These are phyloP conservation scores for Pleurotus salmoneostramineus DNA, from an alignment of 768 basidiomycete genomes.

Conservation along the genomic window DNA sequence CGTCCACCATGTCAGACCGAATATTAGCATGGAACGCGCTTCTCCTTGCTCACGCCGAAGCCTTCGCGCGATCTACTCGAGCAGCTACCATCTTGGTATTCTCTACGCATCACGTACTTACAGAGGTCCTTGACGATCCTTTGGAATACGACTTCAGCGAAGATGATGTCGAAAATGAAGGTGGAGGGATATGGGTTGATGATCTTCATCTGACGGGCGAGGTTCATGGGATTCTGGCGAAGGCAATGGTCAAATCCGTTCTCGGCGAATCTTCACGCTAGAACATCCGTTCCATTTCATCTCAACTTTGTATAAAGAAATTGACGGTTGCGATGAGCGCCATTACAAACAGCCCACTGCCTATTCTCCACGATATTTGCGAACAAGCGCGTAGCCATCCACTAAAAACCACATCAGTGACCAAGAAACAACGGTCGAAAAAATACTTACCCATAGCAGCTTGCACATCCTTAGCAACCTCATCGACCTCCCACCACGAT, in stretches of 20 bases:
- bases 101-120: conserved; percentile 25
- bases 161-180: conserved; percentile 21
- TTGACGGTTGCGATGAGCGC: no score
- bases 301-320: no score
- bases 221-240: conserved; percentile 28
- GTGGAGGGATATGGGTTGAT: conserved; percentile 33
- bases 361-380: no score
- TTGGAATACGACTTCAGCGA: conserved; percentile 23
- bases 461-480: no score
- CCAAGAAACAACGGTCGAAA: no score
- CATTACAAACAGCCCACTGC: no score
- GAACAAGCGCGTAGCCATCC: no score
- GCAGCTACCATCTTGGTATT: conserved; percentile 26
- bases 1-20: conserved; percentile 8
- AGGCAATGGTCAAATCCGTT: neutral
- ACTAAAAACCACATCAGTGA: no score
- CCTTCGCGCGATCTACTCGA: conserved; percentile 17
- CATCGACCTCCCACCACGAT: no score
- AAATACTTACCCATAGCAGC: no score
- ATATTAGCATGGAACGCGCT: conserved; percentile 26
- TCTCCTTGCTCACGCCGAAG: conserved; percentile 15
- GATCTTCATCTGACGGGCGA: conserved; percentile 28
- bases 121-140: conserved; percentile 29
- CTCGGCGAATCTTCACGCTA: neutral
- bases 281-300: no score